Evolutionary conservation across 768 basidiomycete genomes (phyloP).

Genomic region (Russula griseocarnosa): DNA sequence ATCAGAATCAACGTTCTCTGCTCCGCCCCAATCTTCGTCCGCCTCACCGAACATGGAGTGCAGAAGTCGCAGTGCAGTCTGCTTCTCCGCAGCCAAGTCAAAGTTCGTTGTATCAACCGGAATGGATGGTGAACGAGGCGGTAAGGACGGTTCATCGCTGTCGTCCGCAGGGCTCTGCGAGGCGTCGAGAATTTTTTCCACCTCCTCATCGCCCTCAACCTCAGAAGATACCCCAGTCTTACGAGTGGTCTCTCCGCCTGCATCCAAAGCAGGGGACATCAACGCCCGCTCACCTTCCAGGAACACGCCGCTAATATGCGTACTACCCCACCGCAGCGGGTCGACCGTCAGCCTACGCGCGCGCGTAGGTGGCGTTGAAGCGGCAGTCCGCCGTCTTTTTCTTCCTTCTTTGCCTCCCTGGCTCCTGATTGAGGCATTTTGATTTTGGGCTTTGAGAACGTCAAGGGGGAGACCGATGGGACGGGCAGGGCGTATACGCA

Average conservation of each 20-base stretch:
- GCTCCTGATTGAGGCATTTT: conserved; percentile 23
- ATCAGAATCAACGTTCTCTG: conserved; percentile 56
- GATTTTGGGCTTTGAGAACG: conserved; percentile 26
- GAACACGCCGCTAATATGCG: conserved; percentile 66
- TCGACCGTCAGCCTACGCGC: conserved; percentile 67
- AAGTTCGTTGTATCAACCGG: conserved; percentile 10
- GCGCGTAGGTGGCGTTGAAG: conserved; percentile 48
- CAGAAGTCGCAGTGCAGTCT: conserved; percentile 46
- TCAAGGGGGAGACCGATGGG: conserved; percentile 42
- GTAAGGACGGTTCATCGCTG: neutral
- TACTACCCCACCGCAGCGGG: conserved; percentile 64
- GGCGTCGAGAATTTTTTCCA: conserved; percentile 26
- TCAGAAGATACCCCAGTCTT: neutral
- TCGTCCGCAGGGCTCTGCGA: conserved; percentile 19
- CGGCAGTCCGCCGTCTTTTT: conserved; percentile 38
- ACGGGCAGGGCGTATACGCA: conserved; percentile 65
- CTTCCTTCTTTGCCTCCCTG: conserved; percentile 31
- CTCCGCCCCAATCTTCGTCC: conserved; percentile 55
- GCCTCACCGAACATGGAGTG: conserved; percentile 48
- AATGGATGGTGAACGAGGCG: neutral
- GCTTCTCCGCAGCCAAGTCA: conserved; percentile 45
- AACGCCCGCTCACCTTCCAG: conserved; percentile 37
- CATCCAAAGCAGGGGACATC: conserved; percentile 4
- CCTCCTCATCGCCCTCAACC: conserved; percentile 17
- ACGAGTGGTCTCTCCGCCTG: conserved; percentile 20